Conservation (phyloP, 768 basidiomycete species). For the Suillus americanus region DNA sequence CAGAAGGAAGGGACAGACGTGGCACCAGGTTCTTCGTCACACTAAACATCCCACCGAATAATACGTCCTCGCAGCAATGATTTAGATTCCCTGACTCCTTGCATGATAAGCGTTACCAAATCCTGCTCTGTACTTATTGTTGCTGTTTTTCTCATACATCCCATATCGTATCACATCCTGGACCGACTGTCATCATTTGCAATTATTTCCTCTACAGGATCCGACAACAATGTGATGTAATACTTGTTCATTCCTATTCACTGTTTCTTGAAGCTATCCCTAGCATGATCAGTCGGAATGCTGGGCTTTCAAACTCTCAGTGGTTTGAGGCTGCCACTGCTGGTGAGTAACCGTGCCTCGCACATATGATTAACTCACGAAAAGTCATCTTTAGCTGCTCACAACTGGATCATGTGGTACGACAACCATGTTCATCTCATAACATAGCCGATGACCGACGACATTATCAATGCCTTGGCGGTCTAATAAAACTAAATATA, state of each 20-base stretch:
- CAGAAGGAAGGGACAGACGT: conserved; percentile 31
- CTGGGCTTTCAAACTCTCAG: neutral
- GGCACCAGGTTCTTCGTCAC: conserved; percentile 3
- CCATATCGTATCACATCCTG: neutral
- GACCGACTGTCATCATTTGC: neutral
- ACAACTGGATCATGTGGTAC: neutral
- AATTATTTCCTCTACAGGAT: neutral
- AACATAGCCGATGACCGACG: neutral
- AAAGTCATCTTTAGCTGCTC: neutral
- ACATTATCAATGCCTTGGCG: neutral
- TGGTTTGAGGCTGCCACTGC: neutral
- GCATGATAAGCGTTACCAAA: neutral
- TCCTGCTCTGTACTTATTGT: neutral
- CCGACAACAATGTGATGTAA: neutral
- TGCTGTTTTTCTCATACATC: neutral
- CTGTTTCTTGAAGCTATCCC: neutral
- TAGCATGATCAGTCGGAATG: neutral
- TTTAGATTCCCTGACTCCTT: neutral
- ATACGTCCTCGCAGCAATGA: neutral
- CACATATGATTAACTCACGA: neutral
- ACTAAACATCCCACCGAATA: neutral
- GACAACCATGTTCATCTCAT: neutral
- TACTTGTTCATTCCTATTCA: neutral
- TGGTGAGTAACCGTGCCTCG: neutral
- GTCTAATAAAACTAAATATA: neutral